phyloP scores from a whole-genome alignment of 2,329 filamentous ascomycete species.

The Colletotrichum sp. region DNA sequence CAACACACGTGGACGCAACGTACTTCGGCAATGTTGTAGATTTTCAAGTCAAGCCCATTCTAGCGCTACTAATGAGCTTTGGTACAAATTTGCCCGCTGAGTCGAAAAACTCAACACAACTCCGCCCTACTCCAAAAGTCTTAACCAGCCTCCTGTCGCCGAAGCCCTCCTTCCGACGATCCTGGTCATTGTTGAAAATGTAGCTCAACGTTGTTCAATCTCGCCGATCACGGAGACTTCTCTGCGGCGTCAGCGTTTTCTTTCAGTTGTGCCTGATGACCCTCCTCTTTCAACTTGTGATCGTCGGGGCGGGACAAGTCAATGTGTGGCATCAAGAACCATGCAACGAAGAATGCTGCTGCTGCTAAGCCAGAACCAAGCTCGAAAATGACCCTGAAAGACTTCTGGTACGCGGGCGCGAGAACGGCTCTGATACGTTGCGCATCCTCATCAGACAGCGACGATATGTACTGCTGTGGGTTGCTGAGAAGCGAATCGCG shows the following conservation, averaged over 20 bases:
- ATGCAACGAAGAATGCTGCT: slow-evolving; percentile 39
- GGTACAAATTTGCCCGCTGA: neutral
- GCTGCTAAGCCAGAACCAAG: slow-evolving; percentile 38
- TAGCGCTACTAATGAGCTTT: neutral
- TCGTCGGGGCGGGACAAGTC: slow-evolving; percentile 42
- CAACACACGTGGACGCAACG: neutral
- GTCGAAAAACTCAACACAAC: neutral
- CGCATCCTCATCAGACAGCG: slow-evolving; percentile 31
- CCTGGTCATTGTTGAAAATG: neutral
- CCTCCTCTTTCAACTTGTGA: slow-evolving; percentile 34
- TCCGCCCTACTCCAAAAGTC: neutral
- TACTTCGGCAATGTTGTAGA: neutral
- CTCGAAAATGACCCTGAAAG: slow-evolving; percentile 42
- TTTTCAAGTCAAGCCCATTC: neutral
- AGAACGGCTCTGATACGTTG: slow-evolving; percentile 33
- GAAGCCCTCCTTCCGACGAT: neutral
- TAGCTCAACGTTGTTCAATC: neutral
- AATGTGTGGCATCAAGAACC: slow-evolving; percentile 43
- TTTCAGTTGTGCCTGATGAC: neutral
- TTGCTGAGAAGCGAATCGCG: slow-evolving; percentile 33
- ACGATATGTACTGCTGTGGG: slow-evolving; percentile 36
- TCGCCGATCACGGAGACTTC: neutral
- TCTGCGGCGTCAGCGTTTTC: neutral
- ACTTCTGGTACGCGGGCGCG: slow-evolving; percentile 38
- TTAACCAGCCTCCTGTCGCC: neutral